Base-by-base conservation (phyloP, 495 filamentous ascomycete genomes). In the Neurospora sp. region DNA sequence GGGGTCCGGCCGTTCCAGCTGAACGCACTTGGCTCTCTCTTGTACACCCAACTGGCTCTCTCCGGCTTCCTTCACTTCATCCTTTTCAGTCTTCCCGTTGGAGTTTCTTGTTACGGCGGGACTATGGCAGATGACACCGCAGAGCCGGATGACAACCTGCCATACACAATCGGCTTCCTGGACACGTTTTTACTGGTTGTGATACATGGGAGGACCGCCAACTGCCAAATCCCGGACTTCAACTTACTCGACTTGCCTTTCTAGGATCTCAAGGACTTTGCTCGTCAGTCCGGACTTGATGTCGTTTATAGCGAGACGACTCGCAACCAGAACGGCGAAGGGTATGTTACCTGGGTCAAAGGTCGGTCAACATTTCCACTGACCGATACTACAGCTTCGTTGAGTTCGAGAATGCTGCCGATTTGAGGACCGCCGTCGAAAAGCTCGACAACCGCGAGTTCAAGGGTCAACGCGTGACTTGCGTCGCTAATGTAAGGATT, bases 251-350 rank as follows among this genome's bases (percentile, higher is more conserved):
- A 83, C 82, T 76, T 86, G 85, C 85, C 84, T 84, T 82, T 87
- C 80, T 92, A 99, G 96, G 96, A 99, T 82, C 89, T 99, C 53
- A 99, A 99, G 93, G 96, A 99, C 83, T 99, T 98, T 81, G 96
- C 96, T 73, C 95, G 96, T 79, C 92, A 94, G 81, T 96, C 94
- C 83, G 93, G 94, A 79, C 89, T 96, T 82, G 96, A 98, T 82
- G 96, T 99, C 76, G 96, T 99, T 74, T 99, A 97, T 80, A 97
- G 94, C 70, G 96, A 99, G 85, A 94, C 96, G 38, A 91, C 91
- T 80, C 93, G 96, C 78, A 96, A 97, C 76, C 92, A 92, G 74
- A 92, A 94, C 82, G 93, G 94, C 74, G 92, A 91, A 89, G 96
- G 96, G 96, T 98, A 82, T 83, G 93, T 87, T 31, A 37, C 73